These are phyloP conservation scores for Penicillium chermesinum DNA, from an alignment of 495 filamentous ascomycete genomes.

Conservation along the genomic window DNA sequence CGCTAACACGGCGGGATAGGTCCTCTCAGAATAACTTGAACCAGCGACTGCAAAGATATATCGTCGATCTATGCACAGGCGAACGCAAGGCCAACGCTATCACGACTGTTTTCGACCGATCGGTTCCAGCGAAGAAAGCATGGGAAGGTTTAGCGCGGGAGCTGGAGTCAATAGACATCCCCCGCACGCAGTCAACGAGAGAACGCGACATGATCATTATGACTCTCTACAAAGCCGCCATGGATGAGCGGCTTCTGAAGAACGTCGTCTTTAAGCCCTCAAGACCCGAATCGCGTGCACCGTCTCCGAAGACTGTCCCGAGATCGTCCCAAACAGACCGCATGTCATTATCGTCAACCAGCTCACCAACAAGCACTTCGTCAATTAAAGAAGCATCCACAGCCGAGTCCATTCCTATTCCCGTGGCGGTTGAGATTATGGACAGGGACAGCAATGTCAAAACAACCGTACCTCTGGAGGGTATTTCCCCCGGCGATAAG, in stretches of 20 bases:
- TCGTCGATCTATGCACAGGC: constrained; percentile 5
- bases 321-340: background rate
- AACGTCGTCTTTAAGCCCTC: background rate
- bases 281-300: background rate
- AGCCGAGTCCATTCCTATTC: constrained; percentile 9
- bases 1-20: constrained; percentile 4
- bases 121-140: background rate
- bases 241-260: constrained; percentile 1
- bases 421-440: constrained; percentile 2
- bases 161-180: constrained; percentile 8
- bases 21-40: constrained; percentile 13
- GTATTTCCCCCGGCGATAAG: background rate
- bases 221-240: constrained; percentile 3
- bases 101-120: constrained; percentile 3
- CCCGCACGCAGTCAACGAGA: constrained; percentile 1
- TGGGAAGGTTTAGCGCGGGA: constrained; percentile 10
- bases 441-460: constrained; percentile 1
- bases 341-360: background rate
- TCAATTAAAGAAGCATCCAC: constrained; percentile 1
- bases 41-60: constrained; percentile 2
- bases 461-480: background rate
- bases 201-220: constrained; percentile 12
- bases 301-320: background rate
- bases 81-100: background rate
- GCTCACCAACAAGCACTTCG: background rate